Evolutionary conservation across 2,329 filamentous ascomycete species (phyloP), one percentile per base, ranked within the genome.

Genomic region (Nannizziopsis barbatae): DNA sequence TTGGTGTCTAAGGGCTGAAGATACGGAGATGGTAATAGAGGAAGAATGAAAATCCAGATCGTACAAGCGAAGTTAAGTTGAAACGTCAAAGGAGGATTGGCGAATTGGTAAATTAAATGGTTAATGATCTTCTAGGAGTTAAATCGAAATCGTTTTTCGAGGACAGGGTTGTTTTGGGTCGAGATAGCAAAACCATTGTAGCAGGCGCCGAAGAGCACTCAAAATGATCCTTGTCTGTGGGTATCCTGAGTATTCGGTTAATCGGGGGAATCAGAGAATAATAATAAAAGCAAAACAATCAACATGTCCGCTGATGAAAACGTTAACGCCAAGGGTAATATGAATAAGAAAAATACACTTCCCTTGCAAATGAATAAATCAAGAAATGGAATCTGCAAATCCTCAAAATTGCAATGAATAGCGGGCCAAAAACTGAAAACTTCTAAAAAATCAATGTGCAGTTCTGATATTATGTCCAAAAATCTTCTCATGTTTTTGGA

Each of bases 291-390:
- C 10, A 36, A 22, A 8, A 10, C 22, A 3, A 37, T 27, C 10
- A 27, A 15, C 5, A 6, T 20, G 12, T 37, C 42, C 42, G 42
- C 32, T 37, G 42, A 45, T 37, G 9, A 45, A 18, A 17, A 36
- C 20, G 15, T 36, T 27, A 45, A 45, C 42, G 42, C 42, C 42
- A 27, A 37, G 31, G n/a, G 30, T 33, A 33, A 27, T 12, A 36
- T 37, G 12, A 37, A 32, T 18, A 37, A 37, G 17, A 36, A 7
- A 33, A 44, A 45, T 12, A 30, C n/a, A 15, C 30, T 15, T 45
- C 27, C 22, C 30, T 33, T 18, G 17, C 22, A 9, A 43, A 27
- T 2, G 12, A 10, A 37, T n/a, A 7, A 45, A 37, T 11, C 9
- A 18, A 32, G 11, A 5, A 14, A 12, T 12, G 31, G 12, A 33